Conservation (phyloP, 2,329 filamentous ascomycete genomes). For the Pseudophaeomoniella oleicola region DNA sequence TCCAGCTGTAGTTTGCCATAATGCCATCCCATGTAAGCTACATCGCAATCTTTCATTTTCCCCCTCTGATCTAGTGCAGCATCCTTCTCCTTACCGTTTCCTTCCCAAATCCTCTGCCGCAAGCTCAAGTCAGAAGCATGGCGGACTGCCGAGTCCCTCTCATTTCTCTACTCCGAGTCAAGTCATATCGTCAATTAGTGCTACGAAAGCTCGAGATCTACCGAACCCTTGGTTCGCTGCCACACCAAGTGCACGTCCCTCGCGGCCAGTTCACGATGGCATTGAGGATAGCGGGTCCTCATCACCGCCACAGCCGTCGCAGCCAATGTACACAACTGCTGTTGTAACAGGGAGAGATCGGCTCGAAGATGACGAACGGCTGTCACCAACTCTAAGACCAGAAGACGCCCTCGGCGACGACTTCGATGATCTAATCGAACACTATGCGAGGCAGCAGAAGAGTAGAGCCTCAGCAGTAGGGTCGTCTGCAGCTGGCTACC, state of each 20-base stretch:
- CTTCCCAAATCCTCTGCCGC: neutral
- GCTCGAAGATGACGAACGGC: neutral
- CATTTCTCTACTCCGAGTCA: neutral
- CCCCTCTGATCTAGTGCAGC: no score
- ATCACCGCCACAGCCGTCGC: neutral
- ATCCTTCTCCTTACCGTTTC: neutral
- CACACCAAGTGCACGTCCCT: neutral
- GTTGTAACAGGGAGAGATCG: neutral
- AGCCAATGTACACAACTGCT: neutral
- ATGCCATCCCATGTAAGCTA: no score
- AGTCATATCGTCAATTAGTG: neutral
- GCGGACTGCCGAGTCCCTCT: neutral
- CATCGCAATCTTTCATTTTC: no score
- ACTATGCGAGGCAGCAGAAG: neutral
- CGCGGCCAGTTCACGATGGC: neutral
- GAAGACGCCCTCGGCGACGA: no score
- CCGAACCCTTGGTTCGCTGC: neutral
- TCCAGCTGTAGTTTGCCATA: no score
- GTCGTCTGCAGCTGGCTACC: neutral
- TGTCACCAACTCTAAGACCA: neutral
- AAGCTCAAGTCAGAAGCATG: neutral
- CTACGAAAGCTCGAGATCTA: neutral
- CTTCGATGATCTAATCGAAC: neutral
- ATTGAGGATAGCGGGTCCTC: constrained; percentile 1
- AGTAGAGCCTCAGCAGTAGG: neutral